These are phyloP conservation scores for Persicaria tinctoria DNA, from an alignment of 148 eudicot species.

Conservation along the genomic window DNA sequence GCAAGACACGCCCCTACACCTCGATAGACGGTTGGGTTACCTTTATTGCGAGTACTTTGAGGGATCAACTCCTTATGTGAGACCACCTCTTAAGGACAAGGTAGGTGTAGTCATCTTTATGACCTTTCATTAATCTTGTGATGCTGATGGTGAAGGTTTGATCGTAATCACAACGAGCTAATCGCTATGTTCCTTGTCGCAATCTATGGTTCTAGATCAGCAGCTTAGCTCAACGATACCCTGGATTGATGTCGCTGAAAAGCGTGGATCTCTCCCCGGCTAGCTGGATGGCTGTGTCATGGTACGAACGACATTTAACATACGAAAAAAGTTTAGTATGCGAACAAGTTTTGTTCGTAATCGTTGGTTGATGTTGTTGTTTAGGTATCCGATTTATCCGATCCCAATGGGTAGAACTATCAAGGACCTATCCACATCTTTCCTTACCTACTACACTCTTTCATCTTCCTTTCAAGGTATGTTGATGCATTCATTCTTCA, in stretches of 20 bases:
- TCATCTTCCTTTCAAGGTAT: constrained; percentile 96
- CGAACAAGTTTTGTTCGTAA: no score
- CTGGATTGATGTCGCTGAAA: constrained; percentile 64
- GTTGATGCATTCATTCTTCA: not conserved
- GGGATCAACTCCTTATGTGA: constrained; percentile 74
- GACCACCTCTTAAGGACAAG: constrained; percentile 98
- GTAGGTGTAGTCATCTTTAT: constrained; percentile 20
- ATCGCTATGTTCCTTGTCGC: not conserved
- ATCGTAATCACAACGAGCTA: not conserved
- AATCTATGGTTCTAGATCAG: not conserved
- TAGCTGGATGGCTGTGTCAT: constrained; percentile 86
- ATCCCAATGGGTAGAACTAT: constrained; percentile 83
- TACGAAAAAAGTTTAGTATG: not conserved
- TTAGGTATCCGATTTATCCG: constrained; percentile 94
- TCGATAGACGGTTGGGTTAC: constrained; percentile 69
- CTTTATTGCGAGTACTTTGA: constrained; percentile 85
- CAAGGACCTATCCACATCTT: constrained; percentile 79
- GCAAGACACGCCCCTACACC: constrained; percentile 45
- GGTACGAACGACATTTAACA: constrained; percentile 27
- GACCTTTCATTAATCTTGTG: not conserved
- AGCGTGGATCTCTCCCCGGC: constrained; percentile 89
- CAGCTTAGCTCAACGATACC: constrained; percentile 29
- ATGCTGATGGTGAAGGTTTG: not conserved
- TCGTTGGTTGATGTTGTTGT: constrained; percentile 10
- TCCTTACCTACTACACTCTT: constrained; percentile 87